A percentile compares a stretch with the other conserved stretches of the same genome.
Conservation (phyloP, 139 green algal species). For the Volvox africanus region DNA sequence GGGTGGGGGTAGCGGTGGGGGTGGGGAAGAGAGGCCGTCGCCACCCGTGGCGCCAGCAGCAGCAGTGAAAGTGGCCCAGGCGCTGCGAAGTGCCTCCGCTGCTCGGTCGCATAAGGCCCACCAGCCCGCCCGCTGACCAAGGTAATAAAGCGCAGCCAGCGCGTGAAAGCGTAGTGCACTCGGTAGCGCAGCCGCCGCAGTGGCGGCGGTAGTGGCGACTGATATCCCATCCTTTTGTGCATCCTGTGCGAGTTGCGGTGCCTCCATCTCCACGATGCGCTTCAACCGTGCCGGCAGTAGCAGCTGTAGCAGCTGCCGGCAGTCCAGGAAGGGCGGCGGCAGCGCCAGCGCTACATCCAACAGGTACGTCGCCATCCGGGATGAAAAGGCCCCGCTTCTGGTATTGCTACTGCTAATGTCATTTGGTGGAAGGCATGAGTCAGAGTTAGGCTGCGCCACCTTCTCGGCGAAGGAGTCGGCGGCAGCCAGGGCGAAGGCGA, state of each 20-base stretch:
- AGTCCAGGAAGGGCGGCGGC: constrained; percentile 24
- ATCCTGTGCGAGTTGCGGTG: not conserved
- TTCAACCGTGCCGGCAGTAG: constrained; percentile 7
- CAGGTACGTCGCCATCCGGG: not conserved
- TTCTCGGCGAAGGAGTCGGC: no score
- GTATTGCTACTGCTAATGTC: not conserved
- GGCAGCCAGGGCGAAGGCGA: not conserved
- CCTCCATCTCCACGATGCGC: not conserved
- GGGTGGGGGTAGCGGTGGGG: no score
- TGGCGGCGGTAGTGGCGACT: not conserved
- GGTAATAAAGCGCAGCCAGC: not conserved
- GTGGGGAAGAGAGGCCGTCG: no score
- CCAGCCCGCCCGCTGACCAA: not conserved
- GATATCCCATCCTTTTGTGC: no score
- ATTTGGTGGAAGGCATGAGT: no score
- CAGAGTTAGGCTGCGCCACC: no score
- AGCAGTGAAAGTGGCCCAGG: not conserved
- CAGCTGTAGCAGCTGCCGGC: constrained; percentile 13
- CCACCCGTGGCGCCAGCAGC: not conserved
- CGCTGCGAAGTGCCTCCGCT: not conserved
- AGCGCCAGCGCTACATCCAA: constrained; percentile 11
- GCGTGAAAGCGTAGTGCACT: not conserved
- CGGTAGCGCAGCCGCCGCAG: not conserved
- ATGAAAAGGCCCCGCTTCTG: not conserved
- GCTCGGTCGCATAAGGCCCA: not conserved